Conservation (phyloP, 1,284 basidiomycete genomes). For the Ganoderma sinense region DNA sequence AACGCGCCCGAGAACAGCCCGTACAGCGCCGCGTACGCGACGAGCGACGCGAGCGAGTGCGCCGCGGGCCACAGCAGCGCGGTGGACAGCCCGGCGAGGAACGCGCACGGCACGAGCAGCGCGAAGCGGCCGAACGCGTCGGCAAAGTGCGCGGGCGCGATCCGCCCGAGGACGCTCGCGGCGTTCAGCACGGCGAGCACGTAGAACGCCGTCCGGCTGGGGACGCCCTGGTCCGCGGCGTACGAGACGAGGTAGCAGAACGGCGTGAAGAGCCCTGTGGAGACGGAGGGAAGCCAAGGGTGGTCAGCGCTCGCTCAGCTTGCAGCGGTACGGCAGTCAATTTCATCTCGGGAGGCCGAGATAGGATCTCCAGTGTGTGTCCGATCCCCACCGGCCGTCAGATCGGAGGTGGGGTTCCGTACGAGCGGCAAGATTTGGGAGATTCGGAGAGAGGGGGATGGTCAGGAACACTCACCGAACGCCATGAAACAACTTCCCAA, state of each 20-base stretch:
- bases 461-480: slow-evolving; percentile 30
- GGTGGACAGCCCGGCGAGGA: slow-evolving; percentile 63
- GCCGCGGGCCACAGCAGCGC: slow-evolving; percentile 64
- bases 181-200: slow-evolving; percentile 71
- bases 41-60: slow-evolving; percentile 41
- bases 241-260: slow-evolving; percentile 43
- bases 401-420: slow-evolving; percentile 6
- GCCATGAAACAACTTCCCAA: slow-evolving; percentile 43
- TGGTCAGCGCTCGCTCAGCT: neutral
- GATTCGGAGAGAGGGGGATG: neutral
- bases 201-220: slow-evolving; percentile 45
- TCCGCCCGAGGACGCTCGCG: slow-evolving; percentile 64
- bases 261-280: slow-evolving; percentile 65
- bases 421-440: slow-evolving; percentile 7
- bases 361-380: slow-evolving; percentile 15
- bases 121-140: slow-evolving; percentile 66
- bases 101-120: slow-evolving; percentile 65
- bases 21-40: slow-evolving; percentile 62
- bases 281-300: neutral
- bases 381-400: slow-evolving; percentile 6
- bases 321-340: neutral
- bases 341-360: slow-evolving; percentile 1
- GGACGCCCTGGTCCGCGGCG: slow-evolving; percentile 28
- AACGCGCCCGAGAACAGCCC: slow-evolving; percentile 50
- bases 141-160: slow-evolving; percentile 67